phyloP scores from a whole-genome alignment of 2,329 filamentous ascomycete species.

The Blastomyces parvus region DNA sequence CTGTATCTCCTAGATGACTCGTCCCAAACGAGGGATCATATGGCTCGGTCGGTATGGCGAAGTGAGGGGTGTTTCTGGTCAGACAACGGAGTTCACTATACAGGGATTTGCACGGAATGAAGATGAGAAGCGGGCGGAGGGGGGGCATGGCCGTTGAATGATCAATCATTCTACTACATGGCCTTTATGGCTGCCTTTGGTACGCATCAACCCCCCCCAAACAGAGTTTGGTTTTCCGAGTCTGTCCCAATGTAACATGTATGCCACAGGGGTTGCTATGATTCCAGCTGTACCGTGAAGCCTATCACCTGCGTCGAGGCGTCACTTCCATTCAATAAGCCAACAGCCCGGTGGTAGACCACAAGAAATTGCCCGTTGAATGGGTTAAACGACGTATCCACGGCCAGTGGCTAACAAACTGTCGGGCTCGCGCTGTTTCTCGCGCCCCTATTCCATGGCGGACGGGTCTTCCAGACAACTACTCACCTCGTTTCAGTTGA shows the following conservation, averaged over 20 bases:
- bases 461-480: background rate
- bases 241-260: background rate
- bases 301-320: background rate
- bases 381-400: background rate
- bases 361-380: background rate
- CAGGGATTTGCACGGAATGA: conserved; percentile 5
- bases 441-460: background rate
- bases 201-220: background rate
- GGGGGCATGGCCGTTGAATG: conserved; percentile 12
- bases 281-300: background rate
- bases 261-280: background rate
- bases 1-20: conserved; percentile 6
- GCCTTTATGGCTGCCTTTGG: background rate
- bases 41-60: conserved; percentile 12
- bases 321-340: background rate
- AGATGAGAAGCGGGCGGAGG: conserved; percentile 7
- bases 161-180: conserved; percentile 1
- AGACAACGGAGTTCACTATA: conserved; percentile 10
- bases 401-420: background rate
- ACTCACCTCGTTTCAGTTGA: background rate
- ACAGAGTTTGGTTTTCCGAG: background rate
- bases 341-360: background rate
- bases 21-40: conserved; percentile 14
- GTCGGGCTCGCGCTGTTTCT: background rate
- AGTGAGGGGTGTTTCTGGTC: conserved; percentile 9